Base-by-base conservation (phyloP, 169 alveolate genomes). In the Blepharisma undulans region DNA sequence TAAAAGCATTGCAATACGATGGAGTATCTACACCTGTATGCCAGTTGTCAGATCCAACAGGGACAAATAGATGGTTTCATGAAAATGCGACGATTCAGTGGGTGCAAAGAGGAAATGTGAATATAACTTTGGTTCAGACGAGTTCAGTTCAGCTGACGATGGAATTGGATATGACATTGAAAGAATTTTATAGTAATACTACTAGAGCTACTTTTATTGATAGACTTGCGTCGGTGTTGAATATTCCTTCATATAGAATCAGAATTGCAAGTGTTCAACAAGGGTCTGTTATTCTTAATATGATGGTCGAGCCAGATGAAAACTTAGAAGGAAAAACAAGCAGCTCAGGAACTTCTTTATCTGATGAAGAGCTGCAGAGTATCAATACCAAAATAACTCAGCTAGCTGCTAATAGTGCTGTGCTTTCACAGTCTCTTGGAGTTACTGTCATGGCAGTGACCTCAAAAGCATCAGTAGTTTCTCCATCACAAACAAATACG, bases 171-270 rank as follows among this genome's bases (percentile, higher is more conserved):
- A 78, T 90, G 93, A 88, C 95, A 22, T 29, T 84, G n/a, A 84
- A 87, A 22, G 93, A 90, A 4, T 94, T 94, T 90, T 94, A n/a
- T 76, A 0, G 66, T 4, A 71, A 27, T 66, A 92, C 87, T 7
- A 94, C 94, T 2, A 22, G 79, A 1, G 90, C 94, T 82, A 87
- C 22, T 19, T 94, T 94, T 76, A 90, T 80, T 4, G 96, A 93
- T 59, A 72, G 94, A 84, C 60, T 94, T 32, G 92, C 94, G 2
- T 33, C 92, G 27, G 33, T 77, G n/a, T 88, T 94, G 16, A 92
- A 93, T 6, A 93, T 93, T 32, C 95, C 92, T 66, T 82, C 86
- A 7, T 93, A 90, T 16, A 81, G 79, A 18, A 89, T 93, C 22
- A 82, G 89, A 81, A 80, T 92, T 21, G 95, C 90, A 1, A 33